phyloP scores from a whole-genome alignment of 2,329 filamentous ascomycete genomes.

The Epichloe scottii region DNA sequence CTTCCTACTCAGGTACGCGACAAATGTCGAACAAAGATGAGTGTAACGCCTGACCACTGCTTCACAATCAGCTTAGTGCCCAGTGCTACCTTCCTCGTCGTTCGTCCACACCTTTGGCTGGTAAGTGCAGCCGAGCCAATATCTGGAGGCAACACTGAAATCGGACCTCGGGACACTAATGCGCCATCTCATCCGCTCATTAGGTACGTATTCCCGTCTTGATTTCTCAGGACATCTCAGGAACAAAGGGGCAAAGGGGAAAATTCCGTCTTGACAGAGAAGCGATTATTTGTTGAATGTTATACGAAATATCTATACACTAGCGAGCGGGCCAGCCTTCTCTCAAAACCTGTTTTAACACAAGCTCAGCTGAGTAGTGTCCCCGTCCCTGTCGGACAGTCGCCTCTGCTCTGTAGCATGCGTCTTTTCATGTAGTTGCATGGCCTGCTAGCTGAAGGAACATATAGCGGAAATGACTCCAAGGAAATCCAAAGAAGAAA shows the following conservation, averaged over 20 bases:
- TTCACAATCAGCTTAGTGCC: no score
- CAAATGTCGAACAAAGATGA: no score
- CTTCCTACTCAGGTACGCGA: no score
- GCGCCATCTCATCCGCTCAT: neutral
- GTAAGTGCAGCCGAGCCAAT: neutral
- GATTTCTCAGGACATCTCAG: neutral
- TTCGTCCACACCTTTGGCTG: no score
- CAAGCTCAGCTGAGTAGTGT: neutral
- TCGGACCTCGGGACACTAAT: no score
- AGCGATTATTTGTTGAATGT: constrained; percentile 18
- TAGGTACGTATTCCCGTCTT: neutral
- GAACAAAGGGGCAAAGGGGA: neutral
- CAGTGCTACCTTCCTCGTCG: neutral
- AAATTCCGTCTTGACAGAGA: constrained; percentile 7
- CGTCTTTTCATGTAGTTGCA: constrained; percentile 1
- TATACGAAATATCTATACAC: constrained; percentile 24
- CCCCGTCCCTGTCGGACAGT: neutral
- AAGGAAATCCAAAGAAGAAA: neutral
- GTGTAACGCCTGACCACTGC: no score
- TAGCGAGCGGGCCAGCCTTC: constrained; percentile 19
- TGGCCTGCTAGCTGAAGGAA: constrained; percentile 1
- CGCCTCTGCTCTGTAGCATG: neutral
- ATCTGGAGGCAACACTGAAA: neutral
- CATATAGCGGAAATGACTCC: neutral
- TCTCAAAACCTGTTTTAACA: constrained; percentile 8